Base-by-base conservation (phyloP, 176 grass and related monocot genomes). In the Carex myosuroides region DNA sequence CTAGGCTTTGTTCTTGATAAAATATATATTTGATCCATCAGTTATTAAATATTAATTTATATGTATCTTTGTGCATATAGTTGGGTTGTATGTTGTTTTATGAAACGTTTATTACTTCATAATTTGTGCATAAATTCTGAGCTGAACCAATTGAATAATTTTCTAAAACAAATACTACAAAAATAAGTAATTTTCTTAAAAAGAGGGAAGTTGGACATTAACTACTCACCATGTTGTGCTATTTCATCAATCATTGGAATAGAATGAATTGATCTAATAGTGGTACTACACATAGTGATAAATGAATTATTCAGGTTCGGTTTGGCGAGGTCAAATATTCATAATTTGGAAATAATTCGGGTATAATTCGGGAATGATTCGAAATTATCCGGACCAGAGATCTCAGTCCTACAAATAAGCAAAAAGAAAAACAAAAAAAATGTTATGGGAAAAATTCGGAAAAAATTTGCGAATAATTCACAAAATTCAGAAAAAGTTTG, bases 1-100 rank as follows among this genome's bases (percentile, higher is more conserved):
- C 97, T 71, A 95, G 81, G 81, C 94, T 99, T 84, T 99, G 97
- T 90, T 99, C 93, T 64, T 99, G 93, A 99, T 83, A 58, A 57
- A 59, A 11, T 74, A 18, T 69, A 71, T 22, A 52, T 68, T 66
- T 62, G 56, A 63, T 63, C 42, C 42, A 39, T 68, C 62, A 54
- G 29, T 68, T 68, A 66, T 83, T 7, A 83, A 83, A 55, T 68
- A 68, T 68, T 39, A 39, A 39, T 39, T 81, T 83, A 69, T 83
- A 83, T 68, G 32, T 69, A 65, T 66, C 44, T 20, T 83, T 83
- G 62, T 83, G 58, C 81, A 83, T 83, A 83, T 63, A 83, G 44
- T 55, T 68, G 55, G 62, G 1, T 83, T 68, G 33, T 65, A 32
- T 48, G 42, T 82, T 82, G 80, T 54, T 68, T 68, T 83, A 24